Conservation (phyloP, 306 rosid species). For the Lathyrus aphaca region DNA sequence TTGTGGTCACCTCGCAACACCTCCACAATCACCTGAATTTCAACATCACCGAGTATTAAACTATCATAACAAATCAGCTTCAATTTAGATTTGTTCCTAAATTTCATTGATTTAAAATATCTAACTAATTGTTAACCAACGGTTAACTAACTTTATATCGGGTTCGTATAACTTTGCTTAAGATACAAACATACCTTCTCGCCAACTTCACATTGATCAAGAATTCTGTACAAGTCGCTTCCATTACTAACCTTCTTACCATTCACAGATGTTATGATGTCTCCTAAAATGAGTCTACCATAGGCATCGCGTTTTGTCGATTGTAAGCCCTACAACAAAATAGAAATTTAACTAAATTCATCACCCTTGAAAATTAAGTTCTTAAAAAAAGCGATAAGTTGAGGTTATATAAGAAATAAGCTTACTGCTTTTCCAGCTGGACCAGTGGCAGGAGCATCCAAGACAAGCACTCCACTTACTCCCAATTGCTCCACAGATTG, state of each 20-base stretch:
- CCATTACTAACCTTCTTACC: slow-evolving; percentile 82
- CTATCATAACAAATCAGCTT: neutral
- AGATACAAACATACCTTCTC: slow-evolving; percentile 63
- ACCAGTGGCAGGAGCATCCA: slow-evolving; percentile 91
- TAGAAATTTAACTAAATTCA: slow-evolving; percentile 24
- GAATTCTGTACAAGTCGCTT: slow-evolving; percentile 96
- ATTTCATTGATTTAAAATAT: neutral
- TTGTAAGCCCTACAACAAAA: slow-evolving; percentile 71
- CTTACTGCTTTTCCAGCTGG: slow-evolving; percentile 99
- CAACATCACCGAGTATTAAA: slow-evolving; percentile 19
- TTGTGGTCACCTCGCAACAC: slow-evolving; percentile 94
- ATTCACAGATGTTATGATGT: slow-evolving; percentile 89
- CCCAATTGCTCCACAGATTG: slow-evolving; percentile 98
- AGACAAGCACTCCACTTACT: slow-evolving; percentile 92
- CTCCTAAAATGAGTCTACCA: slow-evolving; percentile 95
- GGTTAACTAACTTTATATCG: too few species aligned
- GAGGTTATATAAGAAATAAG: neutral
- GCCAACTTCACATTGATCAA: slow-evolving; percentile 96
- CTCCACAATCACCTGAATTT: slow-evolving; percentile 77
- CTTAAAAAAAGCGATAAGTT: slow-evolving; percentile 8
- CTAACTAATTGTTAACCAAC: too few species aligned
- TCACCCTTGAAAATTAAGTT: slow-evolving; percentile 20
- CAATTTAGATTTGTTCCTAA: neutral
- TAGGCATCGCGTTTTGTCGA: slow-evolving; percentile 91
- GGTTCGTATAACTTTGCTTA: too few species aligned